These are phyloP conservation scores for Stereum hirsutum DNA, from an alignment of 1,284 basidiomycete species.

Conservation along the genomic window DNA sequence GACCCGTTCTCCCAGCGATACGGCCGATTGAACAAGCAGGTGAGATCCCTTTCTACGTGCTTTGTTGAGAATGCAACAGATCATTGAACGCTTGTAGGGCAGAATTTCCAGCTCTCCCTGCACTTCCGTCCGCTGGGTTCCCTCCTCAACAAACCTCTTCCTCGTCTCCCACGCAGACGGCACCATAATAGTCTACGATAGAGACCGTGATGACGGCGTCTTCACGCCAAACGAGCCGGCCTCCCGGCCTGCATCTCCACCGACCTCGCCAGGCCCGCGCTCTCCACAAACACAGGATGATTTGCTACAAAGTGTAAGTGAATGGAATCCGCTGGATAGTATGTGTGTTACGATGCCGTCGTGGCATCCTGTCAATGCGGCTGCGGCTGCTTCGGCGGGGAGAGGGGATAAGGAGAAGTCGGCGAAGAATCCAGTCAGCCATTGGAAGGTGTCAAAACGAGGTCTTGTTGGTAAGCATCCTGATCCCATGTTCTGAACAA, in stretches of 20 bases:
- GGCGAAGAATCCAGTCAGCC: slow-evolving; percentile 79
- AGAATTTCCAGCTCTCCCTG: slow-evolving; percentile 75
- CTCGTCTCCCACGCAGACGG: slow-evolving; percentile 90
- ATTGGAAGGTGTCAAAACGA: slow-evolving; percentile 69
- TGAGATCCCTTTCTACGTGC: slow-evolving; percentile 22
- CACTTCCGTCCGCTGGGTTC: slow-evolving; percentile 85
- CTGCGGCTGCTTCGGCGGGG: slow-evolving; percentile 22
- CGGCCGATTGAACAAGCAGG: slow-evolving; percentile 86
- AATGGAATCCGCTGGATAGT: slow-evolving; percentile 68
- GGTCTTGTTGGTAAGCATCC: slow-evolving; percentile 58
- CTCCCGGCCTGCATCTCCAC: slow-evolving; percentile 13
- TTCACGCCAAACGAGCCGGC: slow-evolving; percentile 55
- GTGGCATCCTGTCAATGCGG: slow-evolving; percentile 61
- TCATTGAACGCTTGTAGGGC: slow-evolving; percentile 39
- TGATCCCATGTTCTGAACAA: background rate
- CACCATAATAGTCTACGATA: slow-evolving; percentile 81
- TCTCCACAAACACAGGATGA: slow-evolving; percentile 7
- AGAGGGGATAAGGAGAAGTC: slow-evolving; percentile 44
- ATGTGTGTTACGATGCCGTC: slow-evolving; percentile 77
- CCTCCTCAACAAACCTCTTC: slow-evolving; percentile 77
- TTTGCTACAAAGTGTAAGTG: slow-evolving; percentile 20
- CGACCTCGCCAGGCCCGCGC: slow-evolving; percentile 7
- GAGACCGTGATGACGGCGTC: slow-evolving; percentile 78
- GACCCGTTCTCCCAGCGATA: slow-evolving; percentile 84
- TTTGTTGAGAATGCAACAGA: background rate